Evolutionary conservation across 192 early-diverging fungal species (phyloP).

Genomic region (Backusella psychrophila): DNA sequence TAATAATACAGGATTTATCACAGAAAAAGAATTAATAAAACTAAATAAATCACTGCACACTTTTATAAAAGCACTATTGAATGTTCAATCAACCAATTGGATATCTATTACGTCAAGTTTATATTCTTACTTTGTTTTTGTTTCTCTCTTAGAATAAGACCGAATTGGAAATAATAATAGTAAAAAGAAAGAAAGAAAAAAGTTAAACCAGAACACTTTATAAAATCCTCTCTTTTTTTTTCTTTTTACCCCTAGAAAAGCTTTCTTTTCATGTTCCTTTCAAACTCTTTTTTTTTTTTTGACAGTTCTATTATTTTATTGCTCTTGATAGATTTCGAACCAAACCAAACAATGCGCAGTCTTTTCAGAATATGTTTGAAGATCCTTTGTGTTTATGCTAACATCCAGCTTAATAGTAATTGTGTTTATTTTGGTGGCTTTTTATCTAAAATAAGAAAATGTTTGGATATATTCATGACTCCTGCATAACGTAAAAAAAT

Average conservation of each 20-base stretch:
- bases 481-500: background rate
- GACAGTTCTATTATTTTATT: background rate
- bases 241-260: background rate
- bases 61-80: background rate
- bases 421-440: background rate
- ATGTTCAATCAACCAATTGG: background rate
- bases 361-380: background rate
- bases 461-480: background rate
- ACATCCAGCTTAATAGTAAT: background rate
- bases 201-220: background rate
- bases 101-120: background rate
- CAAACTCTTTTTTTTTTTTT: background rate
- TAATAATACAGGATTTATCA: background rate
- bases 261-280: background rate
- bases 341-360: background rate
- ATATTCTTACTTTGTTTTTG: background rate
- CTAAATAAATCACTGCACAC: background rate
- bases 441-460: background rate
- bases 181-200: background rate
- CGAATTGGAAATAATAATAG: background rate
- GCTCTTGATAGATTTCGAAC: background rate
- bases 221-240: background rate
- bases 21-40: background rate
- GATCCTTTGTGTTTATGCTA: background rate
- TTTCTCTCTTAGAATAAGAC: background rate